These are phyloP conservation scores for Pelargonium fulgidum DNA, from an alignment of 441 rosid species.

Conservation along the genomic window DNA sequence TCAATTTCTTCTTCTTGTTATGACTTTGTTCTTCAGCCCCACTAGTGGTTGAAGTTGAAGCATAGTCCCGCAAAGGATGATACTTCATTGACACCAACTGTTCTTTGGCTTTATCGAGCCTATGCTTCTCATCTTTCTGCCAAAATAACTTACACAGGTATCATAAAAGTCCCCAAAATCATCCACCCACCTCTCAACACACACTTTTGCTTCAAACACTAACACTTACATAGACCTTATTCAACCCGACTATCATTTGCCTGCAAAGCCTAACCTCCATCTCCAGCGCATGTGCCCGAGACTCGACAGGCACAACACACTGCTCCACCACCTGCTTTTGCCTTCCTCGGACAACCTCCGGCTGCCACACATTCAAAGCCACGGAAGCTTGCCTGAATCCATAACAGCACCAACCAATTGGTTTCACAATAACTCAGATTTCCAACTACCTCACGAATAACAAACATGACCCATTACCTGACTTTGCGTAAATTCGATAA, in stretches of 20 bases:
- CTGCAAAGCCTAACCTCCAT: slow-evolving; percentile 81
- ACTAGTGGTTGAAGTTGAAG: slow-evolving; percentile 10
- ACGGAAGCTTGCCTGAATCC: slow-evolving; percentile 72
- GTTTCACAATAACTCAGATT: neutral
- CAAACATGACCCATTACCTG: slow-evolving; percentile 37
- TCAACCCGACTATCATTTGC: slow-evolving; percentile 48
- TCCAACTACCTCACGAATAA: neutral
- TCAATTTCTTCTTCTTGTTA: slow-evolving; percentile 43
- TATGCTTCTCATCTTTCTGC: slow-evolving; percentile 49
- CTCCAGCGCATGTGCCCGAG: slow-evolving; percentile 46
- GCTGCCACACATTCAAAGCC: slow-evolving; percentile 93
- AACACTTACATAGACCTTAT: slow-evolving; percentile 53
- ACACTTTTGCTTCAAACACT: neutral
- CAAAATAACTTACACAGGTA: slow-evolving; percentile 16
- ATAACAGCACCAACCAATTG: slow-evolving; percentile 1
- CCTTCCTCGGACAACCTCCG: slow-evolving; percentile 52
- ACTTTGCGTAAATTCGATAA: slow-evolving; percentile 45
- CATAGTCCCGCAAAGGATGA: slow-evolving; percentile 60
- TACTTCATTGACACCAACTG: slow-evolving; percentile 60
- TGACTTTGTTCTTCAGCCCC: slow-evolving; percentile 20
- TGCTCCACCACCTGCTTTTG: slow-evolving; percentile 76
- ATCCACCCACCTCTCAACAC: neutral
- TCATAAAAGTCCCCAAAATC: neutral
- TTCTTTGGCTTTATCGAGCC: slow-evolving; percentile 41
- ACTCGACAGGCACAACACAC: slow-evolving; percentile 55